Evolutionary conservation across 2,329 filamentous ascomycete genomes (phyloP), one percentile per base, ranked within the genome.

Genomic region (Teratosphaeria nubilosa): DNA sequence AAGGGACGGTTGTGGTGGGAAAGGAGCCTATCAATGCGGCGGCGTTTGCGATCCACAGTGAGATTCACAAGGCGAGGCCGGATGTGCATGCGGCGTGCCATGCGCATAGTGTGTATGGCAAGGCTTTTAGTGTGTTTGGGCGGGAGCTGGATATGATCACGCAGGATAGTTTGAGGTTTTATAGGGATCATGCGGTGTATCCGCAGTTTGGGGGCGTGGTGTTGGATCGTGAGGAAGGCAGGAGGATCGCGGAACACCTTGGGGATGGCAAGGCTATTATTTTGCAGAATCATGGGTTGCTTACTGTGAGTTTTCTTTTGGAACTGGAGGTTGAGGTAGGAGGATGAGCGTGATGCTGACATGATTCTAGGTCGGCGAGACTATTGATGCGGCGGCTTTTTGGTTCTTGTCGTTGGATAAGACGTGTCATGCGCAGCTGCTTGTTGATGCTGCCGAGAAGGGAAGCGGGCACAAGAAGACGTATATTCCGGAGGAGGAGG

Each of bases 101-200:
- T 63, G 75, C 75, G 16, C 77, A 78, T 59, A 74, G 69, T 32
- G 73, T 76, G 1, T 73, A 76, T 57, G 77, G 77, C 4, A 78
- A 78, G 60, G 77, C 77, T 0, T 80, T 73, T 56, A 73, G 71
- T 20, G 75, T 73, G 0, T 79, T 79, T 64, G 77, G 77, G 0
- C 65, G 73, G 31, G 69, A 74, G 58, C 65, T 61, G 37, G 73
- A 77, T 22, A 77, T 75, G 63, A 76, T 78, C 32, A 79, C 76
- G 0, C 77, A 80, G 59, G 77, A 79, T 59, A 71, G 71, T 41
- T 62, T 77, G 53, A 65, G 75, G 2, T 78, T 77, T 63, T 73
- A 76, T 58, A 63, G 71, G 52, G 63, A 68, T 52, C 74, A 76
- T 61, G 69, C 70, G 53, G 75, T 77, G 9, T 78, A 79, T 59